A percentile compares a stretch with the other conserved stretches of the same genome.
phyloP scores from a whole-genome alignment of 2,329 filamentous ascomycete species.

The Colletotrichum acutatum region DNA sequence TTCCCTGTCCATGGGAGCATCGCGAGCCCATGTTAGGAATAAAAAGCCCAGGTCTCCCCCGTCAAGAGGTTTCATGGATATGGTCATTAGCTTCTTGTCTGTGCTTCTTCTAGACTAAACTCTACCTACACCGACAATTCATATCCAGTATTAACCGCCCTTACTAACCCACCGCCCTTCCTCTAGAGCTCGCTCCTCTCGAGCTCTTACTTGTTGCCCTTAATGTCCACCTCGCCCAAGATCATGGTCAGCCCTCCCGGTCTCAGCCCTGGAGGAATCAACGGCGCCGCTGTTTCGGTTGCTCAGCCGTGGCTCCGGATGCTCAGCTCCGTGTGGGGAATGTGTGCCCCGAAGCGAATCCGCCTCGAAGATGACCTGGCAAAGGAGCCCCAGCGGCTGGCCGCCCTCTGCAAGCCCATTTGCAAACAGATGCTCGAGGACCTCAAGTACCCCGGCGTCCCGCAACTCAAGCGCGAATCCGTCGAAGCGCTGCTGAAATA shows the following conservation, averaged over 20 bases:
- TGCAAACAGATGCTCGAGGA: constrained; percentile 25
- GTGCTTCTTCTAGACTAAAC: constrained; percentile 3
- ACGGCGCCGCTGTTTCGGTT: constrained; percentile 6
- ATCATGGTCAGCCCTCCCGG: constrained; percentile 11
- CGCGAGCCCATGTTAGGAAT: neutral
- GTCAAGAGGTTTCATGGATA: neutral
- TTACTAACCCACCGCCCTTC: neutral
- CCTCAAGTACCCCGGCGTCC: constrained; percentile 34
- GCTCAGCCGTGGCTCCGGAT: constrained; percentile 6
- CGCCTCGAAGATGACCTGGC: constrained; percentile 21
- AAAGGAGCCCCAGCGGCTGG: constrained; percentile 24
- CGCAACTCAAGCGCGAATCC: constrained; percentile 30
- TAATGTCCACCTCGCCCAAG: neutral
- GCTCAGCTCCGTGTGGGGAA: constrained; percentile 17
- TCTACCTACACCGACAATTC: constrained; percentile 19
- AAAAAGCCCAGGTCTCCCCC: constrained; percentile 16
- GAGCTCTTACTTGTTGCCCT: neutral
- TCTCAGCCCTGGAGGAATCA: constrained; percentile 12
- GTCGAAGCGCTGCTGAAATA: constrained; percentile 36
- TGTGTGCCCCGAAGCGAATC: constrained; percentile 8
- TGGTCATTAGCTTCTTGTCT: neutral
- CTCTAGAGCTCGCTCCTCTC: too few relatives aligned
- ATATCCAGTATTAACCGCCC: constrained; percentile 3
- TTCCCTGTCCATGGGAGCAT: neutral
- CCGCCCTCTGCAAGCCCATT: constrained; percentile 16